A percentile compares a stretch with the other conserved stretches of the same genome.
Conservation (phyloP, 208 protist genomes). For the Balamuthia mandrillaris region DNA sequence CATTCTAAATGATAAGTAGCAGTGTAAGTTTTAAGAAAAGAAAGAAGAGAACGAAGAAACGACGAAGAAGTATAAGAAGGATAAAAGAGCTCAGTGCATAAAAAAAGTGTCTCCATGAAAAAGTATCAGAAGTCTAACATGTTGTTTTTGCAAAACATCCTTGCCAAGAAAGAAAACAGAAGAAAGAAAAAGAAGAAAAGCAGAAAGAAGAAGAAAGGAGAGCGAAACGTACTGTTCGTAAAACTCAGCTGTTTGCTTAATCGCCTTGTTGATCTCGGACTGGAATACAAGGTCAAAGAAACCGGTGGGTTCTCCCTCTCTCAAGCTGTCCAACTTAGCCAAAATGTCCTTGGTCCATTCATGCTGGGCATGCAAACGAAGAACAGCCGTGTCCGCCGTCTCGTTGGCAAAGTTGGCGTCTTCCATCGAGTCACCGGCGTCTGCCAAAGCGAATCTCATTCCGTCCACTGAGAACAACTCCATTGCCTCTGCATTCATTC, state of each 20-base stretch:
- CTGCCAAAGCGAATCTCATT: constrained; percentile 94
- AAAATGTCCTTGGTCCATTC: constrained; percentile 82
- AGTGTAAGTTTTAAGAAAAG: too few species aligned
- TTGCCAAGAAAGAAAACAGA: too few species aligned
- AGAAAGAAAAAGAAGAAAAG: too few species aligned
- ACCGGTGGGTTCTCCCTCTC: not conserved
- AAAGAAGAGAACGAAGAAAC: too few species aligned
- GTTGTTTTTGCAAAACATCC: too few species aligned
- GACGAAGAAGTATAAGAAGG: too few species aligned
- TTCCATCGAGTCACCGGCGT: constrained; percentile 96
- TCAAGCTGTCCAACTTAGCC: not conserved
- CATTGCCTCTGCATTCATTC: constrained; percentile 50
- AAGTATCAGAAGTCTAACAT: too few species aligned
- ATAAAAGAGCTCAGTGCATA: too few species aligned
- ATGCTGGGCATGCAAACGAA: constrained; percentile 92
- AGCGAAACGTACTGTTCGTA: too few species aligned
- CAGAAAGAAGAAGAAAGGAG: too few species aligned
- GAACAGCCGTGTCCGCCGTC: constrained; percentile 88
- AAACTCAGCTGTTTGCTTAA: constrained; percentile 76
- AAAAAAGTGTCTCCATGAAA: too few species aligned
- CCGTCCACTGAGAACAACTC: constrained; percentile 73
- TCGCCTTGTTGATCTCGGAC: constrained; percentile 85
- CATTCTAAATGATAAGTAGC: too few species aligned
- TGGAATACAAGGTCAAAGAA: constrained; percentile 85
- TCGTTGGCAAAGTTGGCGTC: constrained; percentile 97